Evolutionary conservation across 1,284 basidiomycete genomes (phyloP).

Genomic region (Pseudozyma thailandica): DNA sequence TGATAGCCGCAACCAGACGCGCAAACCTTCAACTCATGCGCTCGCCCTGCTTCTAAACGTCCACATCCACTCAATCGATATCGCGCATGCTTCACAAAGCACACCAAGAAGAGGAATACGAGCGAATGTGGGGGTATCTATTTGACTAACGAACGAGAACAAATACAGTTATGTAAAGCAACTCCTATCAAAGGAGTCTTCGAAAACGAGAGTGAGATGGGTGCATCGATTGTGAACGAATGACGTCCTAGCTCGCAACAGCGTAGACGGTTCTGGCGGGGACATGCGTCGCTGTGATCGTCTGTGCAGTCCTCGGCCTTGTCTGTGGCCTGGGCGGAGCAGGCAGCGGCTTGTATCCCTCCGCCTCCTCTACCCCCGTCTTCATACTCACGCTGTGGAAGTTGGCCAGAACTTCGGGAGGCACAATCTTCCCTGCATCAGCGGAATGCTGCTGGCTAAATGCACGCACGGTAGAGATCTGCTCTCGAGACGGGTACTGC

Average conservation of each 20-base stretch:
- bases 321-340: constrained; percentile 18
- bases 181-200: constrained; percentile 5
- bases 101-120: no score
- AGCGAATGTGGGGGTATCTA: no score
- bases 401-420: constrained; percentile 2
- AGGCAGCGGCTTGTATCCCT: constrained; percentile 12
- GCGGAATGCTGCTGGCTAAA: constrained; percentile 22
- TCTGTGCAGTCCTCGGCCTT: constrained; percentile 35
- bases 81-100: no score
- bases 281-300: constrained; percentile 8
- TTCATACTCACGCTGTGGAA: not conserved
- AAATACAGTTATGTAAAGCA: not conserved
- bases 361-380: not conserved
- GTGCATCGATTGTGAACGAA: constrained; percentile 2
- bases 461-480: constrained; percentile 8
- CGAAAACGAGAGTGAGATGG: constrained; percentile 4
- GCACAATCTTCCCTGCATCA: constrained; percentile 6
- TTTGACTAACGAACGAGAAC: no score
- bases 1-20: no score
- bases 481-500: constrained; percentile 27
- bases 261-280: not conserved
- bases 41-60: no score
- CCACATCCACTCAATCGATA: no score
- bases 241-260: no score
- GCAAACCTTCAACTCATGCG: no score